These are phyloP conservation scores for Tylopilus vinaceipallidus DNA, from an alignment of 768 basidiomycete species.

Conservation along the genomic window DNA sequence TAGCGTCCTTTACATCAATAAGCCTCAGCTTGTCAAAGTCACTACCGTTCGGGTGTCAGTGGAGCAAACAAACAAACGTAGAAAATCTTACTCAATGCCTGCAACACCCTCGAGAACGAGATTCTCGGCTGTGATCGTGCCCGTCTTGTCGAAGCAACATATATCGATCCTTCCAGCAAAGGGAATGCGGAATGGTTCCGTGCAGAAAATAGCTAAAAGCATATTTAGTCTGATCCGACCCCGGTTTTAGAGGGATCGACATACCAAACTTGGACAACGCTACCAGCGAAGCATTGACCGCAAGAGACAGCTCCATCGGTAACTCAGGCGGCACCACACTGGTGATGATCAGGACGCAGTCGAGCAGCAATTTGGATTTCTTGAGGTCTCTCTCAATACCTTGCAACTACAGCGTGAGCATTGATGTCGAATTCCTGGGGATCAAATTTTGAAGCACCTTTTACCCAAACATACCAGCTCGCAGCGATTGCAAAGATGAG, in stretches of 20 bases:
- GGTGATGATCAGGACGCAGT: conserved; percentile 95
- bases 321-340: conserved; percentile 97
- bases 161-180: conserved; percentile 94
- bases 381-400: conserved; percentile 91
- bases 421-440: neutral
- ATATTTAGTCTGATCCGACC: neutral
- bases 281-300: conserved; percentile 93
- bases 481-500: conserved; percentile 98
- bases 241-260: conserved; percentile 24
- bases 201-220: conserved; percentile 89
- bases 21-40: conserved; percentile 59
- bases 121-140: conserved; percentile 96
- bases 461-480: conserved; percentile 97
- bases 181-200: conserved; percentile 98
- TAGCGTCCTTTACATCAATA: conserved; percentile 73
- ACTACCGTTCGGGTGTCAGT: conserved; percentile 37
- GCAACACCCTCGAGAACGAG: conserved; percentile 92
- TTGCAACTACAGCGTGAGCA: conserved; percentile 28
- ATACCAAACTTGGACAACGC: conserved; percentile 89
- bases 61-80: neutral
- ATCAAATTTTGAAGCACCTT: conserved; percentile 54
- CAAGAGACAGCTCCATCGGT: conserved; percentile 96
- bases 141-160: conserved; percentile 99
- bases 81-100: conserved; percentile 76
- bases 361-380: conserved; percentile 91